Evolutionary conservation across 768 basidiomycete species (phyloP).

Genomic region (Rhodosporidiobolus sp.): DNA sequence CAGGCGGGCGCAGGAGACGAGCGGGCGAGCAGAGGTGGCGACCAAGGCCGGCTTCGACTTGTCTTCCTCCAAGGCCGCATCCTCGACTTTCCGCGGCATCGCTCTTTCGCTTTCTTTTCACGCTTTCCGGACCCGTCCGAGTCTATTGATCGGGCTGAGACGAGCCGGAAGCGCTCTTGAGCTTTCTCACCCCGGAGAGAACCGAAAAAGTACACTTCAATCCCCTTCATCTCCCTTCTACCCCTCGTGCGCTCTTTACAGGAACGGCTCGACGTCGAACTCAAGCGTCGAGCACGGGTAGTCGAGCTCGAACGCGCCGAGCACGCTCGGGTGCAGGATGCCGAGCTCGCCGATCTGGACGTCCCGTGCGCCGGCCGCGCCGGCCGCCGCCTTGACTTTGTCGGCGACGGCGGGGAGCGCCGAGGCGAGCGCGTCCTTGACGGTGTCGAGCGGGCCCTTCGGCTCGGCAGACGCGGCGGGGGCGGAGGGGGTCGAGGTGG

Average conservation of each 20-base stretch:
- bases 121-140: too few relatives aligned
- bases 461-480: conserved; percentile 4
- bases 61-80: too few relatives aligned
- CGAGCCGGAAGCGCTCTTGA: too few relatives aligned
- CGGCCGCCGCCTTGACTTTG: conserved; percentile 30
- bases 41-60: too few relatives aligned
- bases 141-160: too few relatives aligned
- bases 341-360: conserved; percentile 81
- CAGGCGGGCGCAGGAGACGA: background rate
- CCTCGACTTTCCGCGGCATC: too few relatives aligned
- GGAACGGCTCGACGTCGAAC: conserved; percentile 92
- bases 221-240: background rate
- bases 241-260: conserved; percentile 52
- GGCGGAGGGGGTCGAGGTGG: conserved; percentile 19
- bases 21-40: background rate
- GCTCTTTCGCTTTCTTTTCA: too few relatives aligned
- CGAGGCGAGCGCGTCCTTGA: conserved; percentile 55
- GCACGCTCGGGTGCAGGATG: conserved; percentile 84
- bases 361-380: conserved; percentile 52
- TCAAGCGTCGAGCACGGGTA: conserved; percentile 94
- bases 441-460: conserved; percentile 45
- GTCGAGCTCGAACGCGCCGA: conserved; percentile 87
- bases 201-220: too few relatives aligned
- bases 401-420: conserved; percentile 48
- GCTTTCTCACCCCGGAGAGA: too few relatives aligned